Evolutionary conservation across 2,329 filamentous ascomycete species (phyloP), one percentile per base, ranked within the genome.

Genomic region (Parasarocladium wereldwijsianum): DNA sequence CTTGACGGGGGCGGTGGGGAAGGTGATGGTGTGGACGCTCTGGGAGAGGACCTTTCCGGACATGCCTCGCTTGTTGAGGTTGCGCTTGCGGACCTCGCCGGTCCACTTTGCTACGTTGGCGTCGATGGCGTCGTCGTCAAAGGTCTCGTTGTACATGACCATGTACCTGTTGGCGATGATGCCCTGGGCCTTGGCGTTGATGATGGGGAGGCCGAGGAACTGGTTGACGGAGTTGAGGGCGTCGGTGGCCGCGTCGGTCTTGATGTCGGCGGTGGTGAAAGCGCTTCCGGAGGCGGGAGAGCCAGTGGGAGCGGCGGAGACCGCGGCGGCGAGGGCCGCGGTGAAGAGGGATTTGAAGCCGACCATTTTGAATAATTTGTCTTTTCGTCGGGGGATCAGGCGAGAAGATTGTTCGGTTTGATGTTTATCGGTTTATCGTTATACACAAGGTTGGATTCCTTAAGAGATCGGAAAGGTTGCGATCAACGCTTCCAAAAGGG

Each of bases 61-160:
- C 12, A 60, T 42, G 21, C 57, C 57, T 24, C 68, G 60, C 50
- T 66, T 66, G 46, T 52, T 52, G 26, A 72, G 40, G 46, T 73
- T 73, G 40, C 68, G 66, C 51, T 66, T 72, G 46, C 62, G 54
- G 33, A 76, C 48, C 25, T 61, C 48, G 24, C 56, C 44, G 33
- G 53, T 57, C 42, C 72, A 57, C 33, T 50, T 55, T 18, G 54
- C 48, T 43, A 68, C 52, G 46, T 70, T 65, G 28, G 58, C 51
- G 21, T 54, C 48, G 41, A 76, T 62, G 21, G 53, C 52, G 11
- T 57, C 58, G 14, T 61, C 52, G 36, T 52, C 55, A 39, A 60
- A 62, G 32, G 59, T 62, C 38, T 55, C 57, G 47, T 75, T 70
- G 57, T 74, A 76, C 34, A 77, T 70, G 32, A 76, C 70, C 37